These are phyloP conservation scores for Carex pumila DNA, from an alignment of 176 grass and related monocot genomes.

Conservation along the genomic window DNA sequence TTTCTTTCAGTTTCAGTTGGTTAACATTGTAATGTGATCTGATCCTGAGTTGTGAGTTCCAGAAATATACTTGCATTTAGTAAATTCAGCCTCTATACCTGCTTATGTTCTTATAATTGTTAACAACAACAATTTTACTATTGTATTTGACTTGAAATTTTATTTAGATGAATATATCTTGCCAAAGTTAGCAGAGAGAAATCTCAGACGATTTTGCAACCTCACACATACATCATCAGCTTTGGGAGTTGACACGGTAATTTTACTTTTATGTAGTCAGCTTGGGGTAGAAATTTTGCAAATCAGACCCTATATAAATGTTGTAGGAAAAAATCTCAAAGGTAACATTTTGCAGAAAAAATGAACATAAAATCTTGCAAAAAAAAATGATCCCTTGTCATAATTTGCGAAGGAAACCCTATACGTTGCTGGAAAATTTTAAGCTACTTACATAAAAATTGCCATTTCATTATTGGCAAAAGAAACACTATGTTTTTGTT, in stretches of 20 bases:
- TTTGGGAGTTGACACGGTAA: constrained; percentile 18
- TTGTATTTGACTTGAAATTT: not conserved
- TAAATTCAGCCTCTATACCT: not conserved
- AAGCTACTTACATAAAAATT: not conserved
- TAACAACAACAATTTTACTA: not conserved
- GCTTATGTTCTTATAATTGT: not conserved
- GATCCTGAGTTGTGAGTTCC: not conserved
- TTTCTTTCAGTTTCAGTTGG: not conserved
- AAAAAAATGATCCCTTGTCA: not conserved
- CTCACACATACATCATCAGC: constrained; percentile 48
- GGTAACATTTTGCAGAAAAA: not conserved
- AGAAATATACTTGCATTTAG: not conserved
- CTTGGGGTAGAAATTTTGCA: not conserved
- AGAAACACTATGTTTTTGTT: not conserved
- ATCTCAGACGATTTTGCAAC: constrained; percentile 77
- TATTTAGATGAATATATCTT: constrained; percentile 84
- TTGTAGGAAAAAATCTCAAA: not conserved
- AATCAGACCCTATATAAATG: not conserved
- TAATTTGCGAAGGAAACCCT: not conserved
- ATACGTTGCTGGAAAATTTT: not conserved
- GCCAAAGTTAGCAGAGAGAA: constrained; percentile 93
- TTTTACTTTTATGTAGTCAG: not conserved
- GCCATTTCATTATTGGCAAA: not conserved
- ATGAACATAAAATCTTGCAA: not conserved
- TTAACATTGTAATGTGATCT: not conserved